phyloP scores from a whole-genome alignment of 352 stramenopile species.

The Pythium coloratum region DNA sequence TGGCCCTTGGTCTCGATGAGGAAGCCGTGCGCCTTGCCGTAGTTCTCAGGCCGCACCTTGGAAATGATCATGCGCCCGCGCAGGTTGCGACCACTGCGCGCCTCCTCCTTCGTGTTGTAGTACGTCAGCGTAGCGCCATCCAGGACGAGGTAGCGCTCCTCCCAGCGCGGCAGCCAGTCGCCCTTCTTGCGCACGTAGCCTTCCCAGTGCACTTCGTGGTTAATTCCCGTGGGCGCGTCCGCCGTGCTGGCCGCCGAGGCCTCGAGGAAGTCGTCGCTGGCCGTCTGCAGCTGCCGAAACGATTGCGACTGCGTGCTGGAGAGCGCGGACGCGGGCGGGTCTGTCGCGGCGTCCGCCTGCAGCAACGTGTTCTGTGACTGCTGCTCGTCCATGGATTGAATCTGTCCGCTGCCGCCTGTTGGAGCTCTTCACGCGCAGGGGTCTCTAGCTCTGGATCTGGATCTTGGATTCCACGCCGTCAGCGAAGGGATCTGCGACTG shows the following conservation, averaged over 20 bases:
- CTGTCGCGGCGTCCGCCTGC: conserved; percentile 10
- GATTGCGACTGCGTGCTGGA: conserved; percentile 13
- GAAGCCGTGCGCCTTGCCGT: conserved; percentile 87
- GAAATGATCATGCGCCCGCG: conserved; percentile 81
- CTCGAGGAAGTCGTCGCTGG: conserved; percentile 30
- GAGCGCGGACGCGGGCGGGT: background rate
- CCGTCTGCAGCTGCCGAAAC: conserved; percentile 9
- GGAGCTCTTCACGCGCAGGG: background rate
- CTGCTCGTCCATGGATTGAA: background rate
- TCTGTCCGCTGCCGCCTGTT: background rate
- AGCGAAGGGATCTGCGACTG: background rate
- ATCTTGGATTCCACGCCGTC: background rate
- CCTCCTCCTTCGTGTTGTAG: conserved; percentile 89
- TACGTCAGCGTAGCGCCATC: conserved; percentile 82
- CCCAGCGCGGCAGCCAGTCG: conserved; percentile 89
- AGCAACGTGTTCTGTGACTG: background rate
- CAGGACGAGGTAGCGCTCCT: conserved; percentile 87
- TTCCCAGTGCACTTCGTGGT: conserved; percentile 86
- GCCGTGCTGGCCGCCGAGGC: conserved; percentile 39
- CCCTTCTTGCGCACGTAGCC: conserved; percentile 89
- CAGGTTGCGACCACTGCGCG: conserved; percentile 74
- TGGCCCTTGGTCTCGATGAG: conserved; percentile 86
- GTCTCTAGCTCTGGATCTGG: background rate
- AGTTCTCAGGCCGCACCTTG: conserved; percentile 83
- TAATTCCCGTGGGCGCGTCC: conserved; percentile 37